Conservation (phyloP, 495 filamentous ascomycete species). For the Oidiodendron maius region DNA sequence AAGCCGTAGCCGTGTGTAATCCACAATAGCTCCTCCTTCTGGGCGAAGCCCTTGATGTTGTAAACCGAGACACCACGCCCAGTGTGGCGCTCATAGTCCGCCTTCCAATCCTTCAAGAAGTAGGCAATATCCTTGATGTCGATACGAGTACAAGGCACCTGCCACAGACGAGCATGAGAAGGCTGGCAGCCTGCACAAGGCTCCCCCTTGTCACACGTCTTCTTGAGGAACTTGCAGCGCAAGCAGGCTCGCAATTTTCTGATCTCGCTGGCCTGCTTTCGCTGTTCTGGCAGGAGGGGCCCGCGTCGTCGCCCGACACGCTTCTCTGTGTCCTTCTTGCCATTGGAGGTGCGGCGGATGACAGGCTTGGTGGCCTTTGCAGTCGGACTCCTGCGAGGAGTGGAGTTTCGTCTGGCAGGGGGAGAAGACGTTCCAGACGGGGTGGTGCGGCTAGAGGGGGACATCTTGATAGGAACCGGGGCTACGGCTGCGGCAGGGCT, state of each 20-base stretch:
- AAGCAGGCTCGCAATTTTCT: constrained; percentile 86
- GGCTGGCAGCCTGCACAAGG: constrained; percentile 90
- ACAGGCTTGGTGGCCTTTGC: constrained; percentile 76
- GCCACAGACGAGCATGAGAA: constrained; percentile 87
- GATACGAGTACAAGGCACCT: constrained; percentile 91
- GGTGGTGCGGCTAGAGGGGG: constrained; percentile 48
- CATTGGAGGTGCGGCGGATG: constrained; percentile 65
- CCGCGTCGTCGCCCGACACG: constrained; percentile 81
- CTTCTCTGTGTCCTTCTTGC: constrained; percentile 81
- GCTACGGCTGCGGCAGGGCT: constrained; percentile 65
- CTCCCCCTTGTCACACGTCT: constrained; percentile 94
- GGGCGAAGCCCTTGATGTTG: constrained; percentile 89
- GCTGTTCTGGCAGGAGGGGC: constrained; percentile 84
- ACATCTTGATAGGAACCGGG: constrained; percentile 64
- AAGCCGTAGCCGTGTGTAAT: constrained; percentile 89
- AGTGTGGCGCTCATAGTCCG: constrained; percentile 86
- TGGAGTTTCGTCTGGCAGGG: constrained; percentile 50
- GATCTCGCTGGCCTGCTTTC: constrained; percentile 91
- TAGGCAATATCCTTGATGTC: constrained; percentile 96
- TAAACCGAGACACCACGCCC: constrained; percentile 79
- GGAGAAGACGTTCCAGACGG: constrained; percentile 46
- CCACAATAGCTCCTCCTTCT: constrained; percentile 70
- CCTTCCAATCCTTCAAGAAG: constrained; percentile 98
- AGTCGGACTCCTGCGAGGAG: constrained; percentile 67
- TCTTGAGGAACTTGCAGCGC: constrained; percentile 97